These are phyloP conservation scores for Pisolithus microcarpus DNA, from an alignment of 768 basidiomycete genomes.

Conservation along the genomic window DNA sequence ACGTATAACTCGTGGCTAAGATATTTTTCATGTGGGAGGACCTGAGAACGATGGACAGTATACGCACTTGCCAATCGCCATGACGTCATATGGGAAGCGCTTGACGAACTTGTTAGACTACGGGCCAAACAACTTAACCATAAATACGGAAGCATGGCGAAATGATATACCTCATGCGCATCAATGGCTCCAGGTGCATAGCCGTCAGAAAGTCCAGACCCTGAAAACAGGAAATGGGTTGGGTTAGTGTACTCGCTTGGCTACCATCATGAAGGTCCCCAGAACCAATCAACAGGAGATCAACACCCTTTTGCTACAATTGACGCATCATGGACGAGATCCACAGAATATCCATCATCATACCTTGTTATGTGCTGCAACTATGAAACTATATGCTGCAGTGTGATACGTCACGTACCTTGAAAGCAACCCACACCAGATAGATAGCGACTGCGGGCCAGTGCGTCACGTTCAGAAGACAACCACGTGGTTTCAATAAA, in stretches of 20 bases:
- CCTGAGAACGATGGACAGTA: neutral
- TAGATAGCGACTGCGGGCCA: no score
- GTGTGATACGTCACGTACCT: no score
- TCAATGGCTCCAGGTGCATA: slow-evolving; percentile 66
- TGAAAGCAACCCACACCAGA: no score
- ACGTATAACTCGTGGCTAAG: slow-evolving; percentile 73
- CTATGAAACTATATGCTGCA: no score
- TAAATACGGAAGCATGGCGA: neutral
- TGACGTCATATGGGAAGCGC: slow-evolving; percentile 73
- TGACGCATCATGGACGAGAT: neutral
- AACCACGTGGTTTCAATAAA: no score
- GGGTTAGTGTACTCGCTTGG: neutral
- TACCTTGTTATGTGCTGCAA: no score
- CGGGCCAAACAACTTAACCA: neutral
- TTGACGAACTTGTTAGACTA: slow-evolving; percentile 69
- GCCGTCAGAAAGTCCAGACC: slow-evolving; percentile 73
- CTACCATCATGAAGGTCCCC: slow-evolving; percentile 70
- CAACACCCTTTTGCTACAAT: slow-evolving; percentile 57
- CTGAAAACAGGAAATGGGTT: slow-evolving; percentile 26
- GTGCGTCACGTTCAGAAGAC: no score
- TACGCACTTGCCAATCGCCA: slow-evolving; percentile 78
- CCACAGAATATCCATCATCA: no score
- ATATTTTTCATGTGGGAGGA: neutral
- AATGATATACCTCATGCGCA: slow-evolving; percentile 52
- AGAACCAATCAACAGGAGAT: slow-evolving; percentile 78